These are phyloP conservation scores for Rhizopogon rudus DNA, from an alignment of 768 basidiomycete species.

Conservation along the genomic window DNA sequence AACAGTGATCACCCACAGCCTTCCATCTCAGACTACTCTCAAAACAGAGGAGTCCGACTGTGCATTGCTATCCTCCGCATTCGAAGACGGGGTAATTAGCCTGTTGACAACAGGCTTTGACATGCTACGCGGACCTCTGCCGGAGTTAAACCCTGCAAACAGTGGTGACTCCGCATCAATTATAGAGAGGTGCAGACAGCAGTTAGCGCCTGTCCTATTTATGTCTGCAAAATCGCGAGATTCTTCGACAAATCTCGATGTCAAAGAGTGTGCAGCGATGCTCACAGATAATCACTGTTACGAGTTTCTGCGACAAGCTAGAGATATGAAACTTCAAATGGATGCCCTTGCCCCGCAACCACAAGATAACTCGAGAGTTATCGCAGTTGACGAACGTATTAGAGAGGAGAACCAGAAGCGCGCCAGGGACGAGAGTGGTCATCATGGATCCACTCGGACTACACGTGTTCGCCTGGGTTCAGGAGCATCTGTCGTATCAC, in stretches of 20 bases:
- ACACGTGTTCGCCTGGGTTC: slow-evolving; percentile 14
- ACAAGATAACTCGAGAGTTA: slow-evolving; percentile 1
- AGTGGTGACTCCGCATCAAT: slow-evolving; percentile 10
- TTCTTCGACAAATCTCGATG: slow-evolving; percentile 7
- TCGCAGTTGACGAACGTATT: not conserved
- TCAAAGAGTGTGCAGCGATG: slow-evolving; percentile 16
- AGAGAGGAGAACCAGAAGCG: slow-evolving; percentile 5
- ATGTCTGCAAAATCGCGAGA: slow-evolving; percentile 13
- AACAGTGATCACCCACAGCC: slow-evolving; percentile 9
- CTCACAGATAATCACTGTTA: slow-evolving; percentile 24
- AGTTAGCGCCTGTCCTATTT: slow-evolving; percentile 19
- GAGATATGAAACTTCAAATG: slow-evolving; percentile 21
- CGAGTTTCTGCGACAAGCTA: slow-evolving; percentile 15
- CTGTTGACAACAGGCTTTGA: slow-evolving; percentile 1
- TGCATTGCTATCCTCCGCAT: slow-evolving; percentile 7
- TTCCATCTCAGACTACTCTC: slow-evolving; percentile 3
- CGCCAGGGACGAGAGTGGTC: slow-evolving; percentile 8
- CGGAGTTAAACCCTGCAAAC: slow-evolving; percentile 2
- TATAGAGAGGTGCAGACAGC: slow-evolving; percentile 22
- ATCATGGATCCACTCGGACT: slow-evolving; percentile 9
- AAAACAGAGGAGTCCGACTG: slow-evolving; percentile 1
- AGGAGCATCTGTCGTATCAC: slow-evolving; percentile 9
- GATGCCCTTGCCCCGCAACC: slow-evolving; percentile 5
- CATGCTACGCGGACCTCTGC: not conserved
- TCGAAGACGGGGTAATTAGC: slow-evolving; percentile 8